These are phyloP conservation scores for Quercus suber DNA, from an alignment of 306 rosid genomes.

Conservation along the genomic window DNA sequence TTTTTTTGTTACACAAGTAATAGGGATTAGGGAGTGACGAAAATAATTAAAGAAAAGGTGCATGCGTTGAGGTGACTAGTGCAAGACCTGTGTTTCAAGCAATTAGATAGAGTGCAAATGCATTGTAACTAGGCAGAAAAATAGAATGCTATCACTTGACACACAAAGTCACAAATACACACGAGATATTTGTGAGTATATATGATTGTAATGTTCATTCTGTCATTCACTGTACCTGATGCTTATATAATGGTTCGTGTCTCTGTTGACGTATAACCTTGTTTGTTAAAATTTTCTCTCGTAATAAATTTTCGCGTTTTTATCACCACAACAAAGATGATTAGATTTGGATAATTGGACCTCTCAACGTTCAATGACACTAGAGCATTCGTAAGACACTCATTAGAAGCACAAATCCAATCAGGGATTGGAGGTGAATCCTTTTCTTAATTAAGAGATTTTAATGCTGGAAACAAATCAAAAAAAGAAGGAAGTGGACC, in stretches of 20 bases:
- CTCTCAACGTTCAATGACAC: neutral
- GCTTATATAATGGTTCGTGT: neutral
- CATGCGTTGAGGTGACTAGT: no score
- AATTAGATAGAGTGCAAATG: no score
- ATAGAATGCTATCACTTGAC: no score
- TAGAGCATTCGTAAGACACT: neutral
- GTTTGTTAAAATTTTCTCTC: neutral
- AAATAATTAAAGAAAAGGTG: no score
- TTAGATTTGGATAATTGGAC: neutral
- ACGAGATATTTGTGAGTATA: no score
- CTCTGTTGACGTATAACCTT: neutral
- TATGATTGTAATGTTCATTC: neutral
- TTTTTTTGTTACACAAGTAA: no score
- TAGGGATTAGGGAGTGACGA: no score
- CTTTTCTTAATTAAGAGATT: no score
- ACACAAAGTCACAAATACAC: no score
- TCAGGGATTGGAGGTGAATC: neutral
- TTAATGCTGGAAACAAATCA: neutral
- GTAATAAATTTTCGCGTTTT: neutral
- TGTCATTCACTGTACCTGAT: neutral
- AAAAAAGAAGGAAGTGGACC: neutral
- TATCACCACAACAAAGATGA: neutral
- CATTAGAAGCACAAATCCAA: neutral
- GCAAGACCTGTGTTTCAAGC: no score
- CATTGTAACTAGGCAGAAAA: no score